phyloP scores from a whole-genome alignment of 2,329 filamentous ascomycete species.

The Neurospora sp. region DNA sequence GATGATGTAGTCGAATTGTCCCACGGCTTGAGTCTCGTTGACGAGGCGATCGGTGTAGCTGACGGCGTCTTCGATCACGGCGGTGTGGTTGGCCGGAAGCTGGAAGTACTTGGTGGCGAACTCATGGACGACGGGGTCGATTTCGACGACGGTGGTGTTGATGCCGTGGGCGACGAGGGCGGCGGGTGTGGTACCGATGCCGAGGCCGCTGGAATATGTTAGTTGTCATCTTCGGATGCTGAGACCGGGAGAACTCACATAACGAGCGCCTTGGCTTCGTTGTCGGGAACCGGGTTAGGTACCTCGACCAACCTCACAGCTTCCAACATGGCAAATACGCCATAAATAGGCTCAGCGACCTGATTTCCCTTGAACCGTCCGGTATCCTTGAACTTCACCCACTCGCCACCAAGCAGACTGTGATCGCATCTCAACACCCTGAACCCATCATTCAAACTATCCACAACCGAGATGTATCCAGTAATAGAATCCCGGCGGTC shows the following conservation, averaged over 20 bases:
- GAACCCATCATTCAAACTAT: constrained; percentile 61
- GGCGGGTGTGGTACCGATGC: constrained; percentile 83
- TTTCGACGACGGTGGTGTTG: constrained; percentile 86
- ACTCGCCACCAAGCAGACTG: constrained; percentile 86
- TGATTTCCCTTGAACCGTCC: constrained; percentile 41
- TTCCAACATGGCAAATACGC: constrained; percentile 93
- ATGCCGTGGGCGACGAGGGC: constrained; percentile 82
- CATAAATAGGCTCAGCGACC: constrained; percentile 80
- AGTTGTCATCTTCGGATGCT: constrained; percentile 14
- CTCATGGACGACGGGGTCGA: constrained; percentile 80
- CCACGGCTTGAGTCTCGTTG: constrained; percentile 24
- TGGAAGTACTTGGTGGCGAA: constrained; percentile 78
- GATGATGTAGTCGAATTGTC: constrained; percentile 75
- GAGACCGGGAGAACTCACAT: constrained; percentile 60
- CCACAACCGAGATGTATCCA: constrained; percentile 84
- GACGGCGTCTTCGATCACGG: constrained; percentile 75
- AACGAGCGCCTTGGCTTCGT: constrained; percentile 69
- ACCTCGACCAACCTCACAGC: constrained; percentile 72
- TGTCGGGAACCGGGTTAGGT: constrained; percentile 42
- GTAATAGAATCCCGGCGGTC: constrained; percentile 80
- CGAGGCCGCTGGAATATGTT: constrained; percentile 55
- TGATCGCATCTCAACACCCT: constrained; percentile 87
- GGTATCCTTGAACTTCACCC: constrained; percentile 47
- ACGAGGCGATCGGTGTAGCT: constrained; percentile 47
- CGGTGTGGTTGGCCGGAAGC: constrained; percentile 64